A percentile compares a stretch with the other conserved stretches of the same genome.
phyloP scores from a whole-genome alignment of 2,329 filamentous ascomycete species.

The Hypoxylon sp. region DNA sequence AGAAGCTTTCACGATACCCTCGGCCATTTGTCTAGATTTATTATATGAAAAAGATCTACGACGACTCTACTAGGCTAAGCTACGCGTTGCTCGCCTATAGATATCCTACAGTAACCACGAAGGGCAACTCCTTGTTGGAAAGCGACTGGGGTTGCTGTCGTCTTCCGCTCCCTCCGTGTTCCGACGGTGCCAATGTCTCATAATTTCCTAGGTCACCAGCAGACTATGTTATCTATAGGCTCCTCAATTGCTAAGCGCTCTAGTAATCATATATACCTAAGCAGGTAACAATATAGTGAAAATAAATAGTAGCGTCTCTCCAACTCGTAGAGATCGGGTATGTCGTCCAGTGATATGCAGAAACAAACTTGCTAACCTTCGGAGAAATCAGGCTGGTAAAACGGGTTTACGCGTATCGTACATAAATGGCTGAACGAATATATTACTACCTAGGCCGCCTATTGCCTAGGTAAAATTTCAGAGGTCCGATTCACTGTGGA shows the following conservation, averaged over 20 bases:
- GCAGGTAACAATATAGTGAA: slow-evolving; percentile 12
- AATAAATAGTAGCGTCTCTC: slow-evolving; percentile 16
- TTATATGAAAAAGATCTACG: slow-evolving; percentile 6
- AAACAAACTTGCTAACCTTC: slow-evolving; percentile 25
- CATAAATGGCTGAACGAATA: slow-evolving; percentile 32
- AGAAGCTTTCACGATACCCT: slow-evolving; percentile 46
- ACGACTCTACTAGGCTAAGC: slow-evolving; percentile 17
- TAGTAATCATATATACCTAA: slow-evolving; percentile 11
- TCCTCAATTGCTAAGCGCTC: slow-evolving; percentile 23
- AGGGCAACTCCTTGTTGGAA: slow-evolving; percentile 21
- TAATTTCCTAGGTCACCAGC: slow-evolving; percentile 22
- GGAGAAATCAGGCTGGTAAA: slow-evolving; percentile 47
- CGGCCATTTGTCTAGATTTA: slow-evolving; percentile 20
- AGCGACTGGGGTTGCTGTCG: slow-evolving; percentile 34
- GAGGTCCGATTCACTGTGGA: slow-evolving; percentile 32
- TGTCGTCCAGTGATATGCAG: slow-evolving; percentile 13
- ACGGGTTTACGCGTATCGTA: slow-evolving; percentile 17
- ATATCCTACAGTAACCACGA: slow-evolving; percentile 10
- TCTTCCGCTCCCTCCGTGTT: slow-evolving; percentile 39
- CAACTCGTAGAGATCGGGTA: slow-evolving; percentile 24
- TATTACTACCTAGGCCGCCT: slow-evolving; percentile 25
- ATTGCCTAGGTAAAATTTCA: slow-evolving; percentile 7
- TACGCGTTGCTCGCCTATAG: slow-evolving; percentile 11
- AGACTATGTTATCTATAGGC: slow-evolving; percentile 7
- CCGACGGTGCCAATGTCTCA: slow-evolving; percentile 37